Evolutionary conservation across 192 early-diverging fungal genomes (phyloP), one percentile per base, ranked within the genome.

Genomic region (Linnemannia hyalina): DNA sequence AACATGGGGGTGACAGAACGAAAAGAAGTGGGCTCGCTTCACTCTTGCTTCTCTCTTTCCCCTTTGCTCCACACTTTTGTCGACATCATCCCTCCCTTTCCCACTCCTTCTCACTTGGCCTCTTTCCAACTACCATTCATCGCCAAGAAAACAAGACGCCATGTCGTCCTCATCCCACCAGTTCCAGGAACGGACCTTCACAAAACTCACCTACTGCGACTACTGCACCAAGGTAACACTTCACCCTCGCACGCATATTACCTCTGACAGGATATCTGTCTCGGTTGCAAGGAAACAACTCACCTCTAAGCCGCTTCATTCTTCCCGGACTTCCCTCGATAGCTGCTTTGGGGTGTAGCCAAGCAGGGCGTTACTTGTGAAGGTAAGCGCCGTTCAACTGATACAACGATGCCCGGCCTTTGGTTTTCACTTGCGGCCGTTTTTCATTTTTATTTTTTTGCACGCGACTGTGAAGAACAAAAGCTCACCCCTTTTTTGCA

Each of bases 301-400:
- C 23, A 41, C 35, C 15, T 40, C 47, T 72, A 49, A 36, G n/a
- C 68, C 22, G 32, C 46, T 29, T 80, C 15, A 41, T 69, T 55
- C 40, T 3, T 70, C 6, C 60, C 0, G 4, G 9, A 4, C 15
- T 36, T 32, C 9, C 65, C 35, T 23, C 23, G 8, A 54, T 68
- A 85, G 69, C 85, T 95, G 60, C 88, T 96, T 57, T 96, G 95
- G 95, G 95, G 95, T 22, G 75, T 95, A 26, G 90, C 89, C 23
- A 91, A 91, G 70, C 94, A 96, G 77, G 95, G 95, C 8, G 75
- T 88, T 29, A 88, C 89, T 47, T 96, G 95, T 76, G 76, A 85
- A 88, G 91, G 91, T 91, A 88, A 80, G 23, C 29, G 11, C n/a
- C 29, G 9, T 13, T 65, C 29, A 60, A 65, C 35, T 65, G 60